Percentiles rank a stretch among this genome's conserved stretches.
Evolutionary conservation across 768 basidiomycete genomes (phyloP).

Genomic region (Trametes sanguinea): DNA sequence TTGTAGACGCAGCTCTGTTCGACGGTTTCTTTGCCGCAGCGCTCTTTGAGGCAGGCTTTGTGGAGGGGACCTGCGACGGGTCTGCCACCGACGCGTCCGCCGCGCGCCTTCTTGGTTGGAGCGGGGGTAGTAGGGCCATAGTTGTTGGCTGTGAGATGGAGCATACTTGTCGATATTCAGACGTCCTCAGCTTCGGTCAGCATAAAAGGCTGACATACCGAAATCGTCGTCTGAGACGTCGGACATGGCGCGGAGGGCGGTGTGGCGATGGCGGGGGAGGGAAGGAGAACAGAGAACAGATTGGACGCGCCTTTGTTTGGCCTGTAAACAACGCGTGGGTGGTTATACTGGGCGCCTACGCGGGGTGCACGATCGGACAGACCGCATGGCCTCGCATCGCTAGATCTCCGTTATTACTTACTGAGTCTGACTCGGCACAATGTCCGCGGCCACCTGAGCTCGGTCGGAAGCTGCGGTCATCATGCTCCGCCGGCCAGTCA

Average conservation of each 20-base stretch:
- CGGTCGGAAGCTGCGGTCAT: neutral
- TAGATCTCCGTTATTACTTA: too few species aligned
- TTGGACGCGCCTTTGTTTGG: slow-evolving; percentile 22
- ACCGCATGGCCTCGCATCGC: neutral
- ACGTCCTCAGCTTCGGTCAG: slow-evolving; percentile 3
- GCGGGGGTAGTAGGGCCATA: slow-evolving; percentile 36
- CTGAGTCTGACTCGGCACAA: too few species aligned
- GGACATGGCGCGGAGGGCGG: slow-evolving; percentile 21
- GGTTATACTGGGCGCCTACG: slow-evolving; percentile 8
- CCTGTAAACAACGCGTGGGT: slow-evolving; percentile 7
- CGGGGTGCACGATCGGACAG: slow-evolving; percentile 10
- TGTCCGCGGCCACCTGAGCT: too few species aligned
- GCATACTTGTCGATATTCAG: slow-evolving; percentile 16
- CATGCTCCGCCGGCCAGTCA: neutral
- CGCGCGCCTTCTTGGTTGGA: slow-evolving; percentile 28
- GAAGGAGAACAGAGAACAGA: neutral
- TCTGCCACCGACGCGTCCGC: slow-evolving; percentile 21
- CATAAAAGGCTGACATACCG: slow-evolving; percentile 19
- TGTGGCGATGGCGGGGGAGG: neutral
- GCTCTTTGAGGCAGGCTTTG: slow-evolving; percentile 21
- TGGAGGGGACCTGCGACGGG: slow-evolving; percentile 30
- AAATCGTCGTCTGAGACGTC: slow-evolving; percentile 29
- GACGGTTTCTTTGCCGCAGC: slow-evolving; percentile 19
- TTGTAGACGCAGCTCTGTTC: slow-evolving; percentile 8
- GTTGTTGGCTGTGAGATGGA: slow-evolving; percentile 19